These are phyloP conservation scores for Macroventuria anomochaeta DNA, from an alignment of 2,329 filamentous ascomycete genomes.

Conservation along the genomic window DNA sequence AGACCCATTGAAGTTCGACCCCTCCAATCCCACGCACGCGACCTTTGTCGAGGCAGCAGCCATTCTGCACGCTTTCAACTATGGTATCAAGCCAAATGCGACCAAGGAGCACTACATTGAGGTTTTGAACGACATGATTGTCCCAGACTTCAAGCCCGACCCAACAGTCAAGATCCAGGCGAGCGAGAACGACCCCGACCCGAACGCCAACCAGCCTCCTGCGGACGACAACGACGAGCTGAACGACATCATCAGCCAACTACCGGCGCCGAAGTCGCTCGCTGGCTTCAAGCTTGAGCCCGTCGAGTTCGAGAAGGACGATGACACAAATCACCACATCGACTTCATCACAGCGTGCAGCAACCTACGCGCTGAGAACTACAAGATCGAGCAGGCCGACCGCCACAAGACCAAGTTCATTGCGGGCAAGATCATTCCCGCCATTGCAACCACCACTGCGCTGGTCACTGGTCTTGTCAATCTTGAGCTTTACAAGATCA, in stretches of 20 bases:
- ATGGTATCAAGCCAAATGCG: conserved; percentile 86
- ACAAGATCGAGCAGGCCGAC: conserved; percentile 92
- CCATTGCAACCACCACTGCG: conserved; percentile 96
- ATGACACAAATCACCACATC: conserved; percentile 97
- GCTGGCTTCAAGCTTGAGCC: conserved; percentile 88
- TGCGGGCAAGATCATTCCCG: conserved; percentile 98
- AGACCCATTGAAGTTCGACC: conserved; percentile 86
- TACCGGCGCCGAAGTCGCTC: conserved; percentile 80
- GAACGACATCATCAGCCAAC: conserved; percentile 70
- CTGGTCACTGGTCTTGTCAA: conserved; percentile 93
- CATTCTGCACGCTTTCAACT: conserved; percentile 97
- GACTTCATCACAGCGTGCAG: conserved; percentile 98
- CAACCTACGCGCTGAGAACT: conserved; percentile 96
- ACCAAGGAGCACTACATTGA: conserved; percentile 75
- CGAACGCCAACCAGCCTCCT: conserved; percentile 69
- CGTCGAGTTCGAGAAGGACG: conserved; percentile 98
- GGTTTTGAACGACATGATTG: conserved; percentile 88
- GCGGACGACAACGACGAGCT: conserved; percentile 80
- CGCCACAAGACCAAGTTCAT: conserved; percentile 99
- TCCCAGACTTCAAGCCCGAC: conserved; percentile 92
- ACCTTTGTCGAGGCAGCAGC: conserved; percentile 86
- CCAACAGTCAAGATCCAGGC: conserved; percentile 95
- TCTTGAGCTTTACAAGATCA: conserved; percentile 92
- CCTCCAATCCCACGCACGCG: conserved; percentile 83
- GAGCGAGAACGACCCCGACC: conserved; percentile 92